Evolutionary conservation across 495 filamentous ascomycete genomes (phyloP), one percentile per base, ranked within the genome.

Genomic region (Cudoniella acicularis): DNA sequence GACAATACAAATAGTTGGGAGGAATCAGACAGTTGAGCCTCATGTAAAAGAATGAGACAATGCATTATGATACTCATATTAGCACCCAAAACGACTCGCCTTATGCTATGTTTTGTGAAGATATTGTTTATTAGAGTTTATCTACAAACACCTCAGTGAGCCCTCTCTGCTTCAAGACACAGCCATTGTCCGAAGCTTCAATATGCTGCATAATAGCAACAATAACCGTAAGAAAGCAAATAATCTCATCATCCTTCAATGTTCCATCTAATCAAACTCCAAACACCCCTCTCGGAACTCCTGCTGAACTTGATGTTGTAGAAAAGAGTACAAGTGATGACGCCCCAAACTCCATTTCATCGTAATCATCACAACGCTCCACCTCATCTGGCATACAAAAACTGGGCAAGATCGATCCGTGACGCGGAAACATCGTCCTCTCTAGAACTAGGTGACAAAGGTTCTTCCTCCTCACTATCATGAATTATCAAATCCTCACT

Each of bases 401-500:
- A 66, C 16, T 49, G 21, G 41, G 50, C 49, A 24, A 66, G 36
- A 24, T 62, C 43, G 18, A 66, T 24, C 43, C 49, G 41, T 4
- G 16, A 16, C 6, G 17, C n/a, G 6, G 52, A n/a, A 21, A 21
- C 21, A 30, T 30, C n/a, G 23, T 52, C 56, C 18, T 53, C 49
- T 10, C 22, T 30, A 16, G 43, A n/a, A 20, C 26, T 48, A n/a
- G 54, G 49, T 8, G 57, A 56, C 4, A 59, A 36, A 1, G 22
- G 46, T 10, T 61, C 60, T 17, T 58, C 61, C n/a, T 66, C 65
- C 45, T 68, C 66, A 42, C 66, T 69, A 30, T 64, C 66, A 49
- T 55, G 61, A 20, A 69, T 51, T 18, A 69, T 69, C 42, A 64
- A 22, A 56, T 69, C 66, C 25, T 69, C 66, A 20, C 66, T 69